phyloP scores from a whole-genome alignment of 352 stramenopile genomes.

The Globisporangium spinosum region DNA sequence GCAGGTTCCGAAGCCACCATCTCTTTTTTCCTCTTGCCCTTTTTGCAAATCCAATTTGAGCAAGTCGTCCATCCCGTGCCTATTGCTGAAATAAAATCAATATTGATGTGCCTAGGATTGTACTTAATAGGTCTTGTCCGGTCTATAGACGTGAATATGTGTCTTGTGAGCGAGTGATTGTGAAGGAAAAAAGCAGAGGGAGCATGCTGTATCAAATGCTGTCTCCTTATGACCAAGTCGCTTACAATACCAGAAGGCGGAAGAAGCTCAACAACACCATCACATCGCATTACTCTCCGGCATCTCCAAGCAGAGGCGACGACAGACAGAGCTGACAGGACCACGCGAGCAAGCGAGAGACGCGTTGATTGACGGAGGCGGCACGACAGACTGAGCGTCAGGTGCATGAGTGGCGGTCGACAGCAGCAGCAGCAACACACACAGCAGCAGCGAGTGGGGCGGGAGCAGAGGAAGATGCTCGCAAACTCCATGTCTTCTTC shows the following conservation, averaged over 20 bases:
- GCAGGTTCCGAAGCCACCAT: too few relatives aligned
- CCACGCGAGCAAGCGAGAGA: neutral
- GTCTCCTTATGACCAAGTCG: neutral
- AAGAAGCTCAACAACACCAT: neutral
- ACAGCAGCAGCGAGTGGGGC: neutral
- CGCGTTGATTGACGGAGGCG: neutral
- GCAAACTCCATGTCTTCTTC: constrained; percentile 18
- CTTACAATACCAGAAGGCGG: neutral
- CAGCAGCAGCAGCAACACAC: neutral
- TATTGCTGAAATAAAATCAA: too few relatives aligned
- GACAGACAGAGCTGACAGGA: neutral
- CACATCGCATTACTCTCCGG: neutral
- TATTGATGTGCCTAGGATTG: neutral
- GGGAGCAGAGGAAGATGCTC: constrained; percentile 11
- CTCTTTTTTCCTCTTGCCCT: neutral
- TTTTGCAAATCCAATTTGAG: neutral
- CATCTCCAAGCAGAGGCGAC: constrained; percentile 1
- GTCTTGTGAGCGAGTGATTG: neutral
- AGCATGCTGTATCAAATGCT: neutral
- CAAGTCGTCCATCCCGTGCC: neutral
- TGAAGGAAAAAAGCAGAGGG: neutral
- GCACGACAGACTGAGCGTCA: neutral
- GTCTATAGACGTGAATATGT: neutral
- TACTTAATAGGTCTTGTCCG: neutral
- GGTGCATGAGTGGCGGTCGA: constrained; percentile 5